Evolutionary conservation across 140 eudicot genomes (phyloP).

Genomic region (Senecio squalidus): DNA sequence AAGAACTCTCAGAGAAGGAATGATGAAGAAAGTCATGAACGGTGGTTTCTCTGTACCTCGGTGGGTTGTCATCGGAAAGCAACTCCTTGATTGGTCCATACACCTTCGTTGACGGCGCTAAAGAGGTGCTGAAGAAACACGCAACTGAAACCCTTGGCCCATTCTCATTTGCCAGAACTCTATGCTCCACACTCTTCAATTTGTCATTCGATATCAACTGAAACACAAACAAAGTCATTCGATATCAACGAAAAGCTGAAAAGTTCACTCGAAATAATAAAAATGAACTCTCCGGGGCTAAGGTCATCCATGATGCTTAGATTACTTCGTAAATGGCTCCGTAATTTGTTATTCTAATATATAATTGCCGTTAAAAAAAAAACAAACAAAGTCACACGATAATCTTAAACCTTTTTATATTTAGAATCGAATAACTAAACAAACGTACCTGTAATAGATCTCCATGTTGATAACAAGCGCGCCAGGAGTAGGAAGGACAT

Average conservation of each 20-base stretch:
- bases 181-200: slow-evolving; percentile 45
- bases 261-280: no score
- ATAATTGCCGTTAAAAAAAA: no score
- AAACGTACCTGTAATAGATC: slow-evolving; percentile 31
- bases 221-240: neutral
- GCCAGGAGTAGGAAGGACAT: slow-evolving; percentile 40
- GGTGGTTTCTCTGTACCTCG: slow-evolving; percentile 50
- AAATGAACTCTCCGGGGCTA: no score
- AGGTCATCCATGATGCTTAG: no score
- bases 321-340: no score
- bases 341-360: no score
- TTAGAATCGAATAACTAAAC: neutral
- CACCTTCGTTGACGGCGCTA: slow-evolving; percentile 28
- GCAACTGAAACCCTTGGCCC: slow-evolving; percentile 56
- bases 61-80: slow-evolving; percentile 43
- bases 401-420: no score
- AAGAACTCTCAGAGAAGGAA: slow-evolving; percentile 33
- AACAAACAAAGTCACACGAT: no score
- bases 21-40: slow-evolving; percentile 30
- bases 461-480: slow-evolving; percentile 44
- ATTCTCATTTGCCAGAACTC: slow-evolving; percentile 39
- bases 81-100: slow-evolving; percentile 66
- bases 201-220: slow-evolving; percentile 50
- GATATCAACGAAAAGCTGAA: neutral
- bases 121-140: slow-evolving; percentile 42